Evolutionary conservation across 306 rosid genomes (phyloP).

Genomic region (Castanospermum australe): DNA sequence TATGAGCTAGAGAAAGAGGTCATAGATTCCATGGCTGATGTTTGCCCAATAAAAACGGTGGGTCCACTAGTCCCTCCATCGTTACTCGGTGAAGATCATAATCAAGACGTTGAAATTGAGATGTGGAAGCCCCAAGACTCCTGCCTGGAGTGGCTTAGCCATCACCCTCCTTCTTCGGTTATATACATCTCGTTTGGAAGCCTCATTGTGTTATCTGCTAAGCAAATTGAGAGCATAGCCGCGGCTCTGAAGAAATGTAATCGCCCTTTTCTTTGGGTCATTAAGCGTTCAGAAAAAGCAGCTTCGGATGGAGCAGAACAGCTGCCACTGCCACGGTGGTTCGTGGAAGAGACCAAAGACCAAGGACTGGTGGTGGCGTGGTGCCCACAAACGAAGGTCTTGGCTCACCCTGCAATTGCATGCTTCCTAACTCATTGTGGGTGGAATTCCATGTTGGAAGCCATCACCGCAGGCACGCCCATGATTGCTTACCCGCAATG

Average conservation of each 20-base stretch:
- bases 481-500: constrained; percentile 55
- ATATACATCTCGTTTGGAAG: constrained; percentile 55
- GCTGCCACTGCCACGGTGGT: constrained; percentile 16
- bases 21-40: constrained; percentile 39
- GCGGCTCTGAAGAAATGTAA: constrained; percentile 31
- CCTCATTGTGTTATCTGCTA: neutral
- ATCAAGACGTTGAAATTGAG: constrained; percentile 35
- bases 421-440: constrained; percentile 62
- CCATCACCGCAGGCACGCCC: constrained; percentile 37
- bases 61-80: constrained; percentile 52
- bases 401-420: constrained; percentile 41
- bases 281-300: constrained; percentile 6
- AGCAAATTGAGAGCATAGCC: constrained; percentile 42
- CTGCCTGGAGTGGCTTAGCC: constrained; percentile 51
- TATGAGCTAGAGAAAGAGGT: constrained; percentile 45
- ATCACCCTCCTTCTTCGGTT: constrained; percentile 38
- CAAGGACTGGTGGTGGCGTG: constrained; percentile 45
- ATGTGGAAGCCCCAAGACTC: constrained; percentile 49
- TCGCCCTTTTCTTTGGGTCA: constrained; percentile 43
- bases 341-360: constrained; percentile 40
- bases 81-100: constrained; percentile 23
- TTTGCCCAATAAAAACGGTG: constrained; percentile 28
- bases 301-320: neutral
- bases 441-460: constrained; percentile 53
- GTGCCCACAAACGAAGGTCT: constrained; percentile 52